Conservation (phyloP, 2,329 filamentous ascomycete genomes). For the Malbranchea cinnamomea region DNA sequence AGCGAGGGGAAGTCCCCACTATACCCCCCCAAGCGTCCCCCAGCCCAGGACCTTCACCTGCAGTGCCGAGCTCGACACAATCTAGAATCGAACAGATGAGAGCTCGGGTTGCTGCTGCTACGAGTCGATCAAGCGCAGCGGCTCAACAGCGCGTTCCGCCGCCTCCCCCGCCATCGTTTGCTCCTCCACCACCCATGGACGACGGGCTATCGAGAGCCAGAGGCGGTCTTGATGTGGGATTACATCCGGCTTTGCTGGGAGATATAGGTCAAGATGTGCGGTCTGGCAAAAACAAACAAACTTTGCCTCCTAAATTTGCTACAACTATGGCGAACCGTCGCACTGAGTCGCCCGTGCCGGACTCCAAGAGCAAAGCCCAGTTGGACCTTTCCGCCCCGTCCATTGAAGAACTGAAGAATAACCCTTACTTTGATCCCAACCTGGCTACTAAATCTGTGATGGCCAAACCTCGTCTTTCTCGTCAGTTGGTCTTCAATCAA, state of each 20-base stretch:
- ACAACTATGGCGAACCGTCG: slow-evolving; percentile 41
- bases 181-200: slow-evolving; percentile 31
- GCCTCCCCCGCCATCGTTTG: slow-evolving; percentile 20
- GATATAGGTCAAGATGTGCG: slow-evolving; percentile 33
- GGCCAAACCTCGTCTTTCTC: slow-evolving; percentile 51
- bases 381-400: slow-evolving; percentile 44
- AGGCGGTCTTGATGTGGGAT: slow-evolving; percentile 58
- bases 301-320: slow-evolving; percentile 37
- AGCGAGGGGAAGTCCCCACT: slow-evolving; percentile 17
- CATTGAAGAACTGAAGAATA: slow-evolving; percentile 45
- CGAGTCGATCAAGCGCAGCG: slow-evolving; percentile 33
- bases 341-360: slow-evolving; percentile 26
- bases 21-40: slow-evolving; percentile 19
- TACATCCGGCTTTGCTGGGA: slow-evolving; percentile 58
- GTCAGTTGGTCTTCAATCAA: slow-evolving; percentile 76
- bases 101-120: slow-evolving; percentile 63
- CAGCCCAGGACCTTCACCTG: slow-evolving; percentile 19
- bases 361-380: slow-evolving; percentile 31
- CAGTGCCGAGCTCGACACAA: slow-evolving; percentile 29
- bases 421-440: slow-evolving; percentile 71
- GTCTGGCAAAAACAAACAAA: slow-evolving; percentile 25
- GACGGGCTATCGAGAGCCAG: slow-evolving; percentile 36
- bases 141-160: slow-evolving; percentile 35
- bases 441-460: slow-evolving; percentile 43
- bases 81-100: slow-evolving; percentile 64